Percentiles rank a stretch among this genome's conserved stretches.
Conservation (phyloP, 345 rosid species). For the Moricandia moricandioides region DNA sequence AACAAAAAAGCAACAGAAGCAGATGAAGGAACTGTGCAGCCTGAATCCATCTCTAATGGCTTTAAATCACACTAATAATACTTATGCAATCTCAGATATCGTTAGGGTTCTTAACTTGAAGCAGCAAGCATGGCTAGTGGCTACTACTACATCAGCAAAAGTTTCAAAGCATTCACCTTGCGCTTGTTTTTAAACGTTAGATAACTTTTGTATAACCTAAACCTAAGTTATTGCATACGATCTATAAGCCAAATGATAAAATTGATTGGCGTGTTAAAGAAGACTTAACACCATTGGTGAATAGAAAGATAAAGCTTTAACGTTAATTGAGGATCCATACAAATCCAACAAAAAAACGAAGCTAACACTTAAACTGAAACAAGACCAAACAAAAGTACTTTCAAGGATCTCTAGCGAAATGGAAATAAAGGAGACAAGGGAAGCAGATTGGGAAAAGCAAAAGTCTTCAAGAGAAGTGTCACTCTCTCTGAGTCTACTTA, state of each 20-base stretch:
- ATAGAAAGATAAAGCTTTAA: background rate
- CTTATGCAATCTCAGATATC: too few relatives aligned
- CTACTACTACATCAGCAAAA: too few relatives aligned
- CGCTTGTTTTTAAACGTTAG: too few relatives aligned
- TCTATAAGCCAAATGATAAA: background rate
- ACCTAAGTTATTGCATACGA: background rate
- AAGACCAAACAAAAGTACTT: constrained; percentile 18
- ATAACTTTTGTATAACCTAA: too few relatives aligned
- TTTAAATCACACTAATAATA: too few relatives aligned
- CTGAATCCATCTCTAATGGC: too few relatives aligned
- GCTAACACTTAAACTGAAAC: constrained; percentile 7
- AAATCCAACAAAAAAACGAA: constrained; percentile 24
- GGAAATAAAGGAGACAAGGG: background rate
- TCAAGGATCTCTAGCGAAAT: background rate
- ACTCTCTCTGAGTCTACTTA: constrained; percentile 53
- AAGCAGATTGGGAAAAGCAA: constrained; percentile 15
- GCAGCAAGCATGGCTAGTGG: too few relatives aligned
- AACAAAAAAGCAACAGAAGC: too few relatives aligned
- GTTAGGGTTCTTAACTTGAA: too few relatives aligned
- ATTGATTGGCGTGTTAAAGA: background rate
- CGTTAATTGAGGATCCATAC: constrained; percentile 21
- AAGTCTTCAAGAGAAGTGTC: constrained; percentile 23
- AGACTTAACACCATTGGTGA: background rate
- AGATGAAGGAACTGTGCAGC: too few relatives aligned
- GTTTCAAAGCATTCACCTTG: too few relatives aligned